Evolutionary conservation across 169 alveolate genomes (phyloP).

Genomic region (Ichthyophthirius multifiliis): DNA sequence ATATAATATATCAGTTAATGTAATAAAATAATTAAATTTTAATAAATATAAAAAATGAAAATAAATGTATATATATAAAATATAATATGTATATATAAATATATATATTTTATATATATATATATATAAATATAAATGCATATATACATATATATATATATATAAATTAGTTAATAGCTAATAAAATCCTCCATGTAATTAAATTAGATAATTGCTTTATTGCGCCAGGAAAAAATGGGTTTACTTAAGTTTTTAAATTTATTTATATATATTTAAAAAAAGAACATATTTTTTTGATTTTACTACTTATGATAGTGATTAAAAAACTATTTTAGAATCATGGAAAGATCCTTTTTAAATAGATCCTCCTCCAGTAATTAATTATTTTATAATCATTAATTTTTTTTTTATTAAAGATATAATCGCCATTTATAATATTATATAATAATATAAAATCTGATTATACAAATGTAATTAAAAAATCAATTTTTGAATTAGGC

Average conservation of each 20-base stretch:
- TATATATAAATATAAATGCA: too few species aligned
- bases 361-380: conserved; percentile 10
- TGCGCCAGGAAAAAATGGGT: not conserved
- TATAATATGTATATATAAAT: too few species aligned
- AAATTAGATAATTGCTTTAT: not conserved
- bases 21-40: too few species aligned
- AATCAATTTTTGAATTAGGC: conserved; percentile 10
- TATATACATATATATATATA: too few species aligned
- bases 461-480: not conserved
- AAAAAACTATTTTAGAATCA: conserved; percentile 15
- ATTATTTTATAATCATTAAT: not conserved
- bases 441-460: conserved; percentile 1
- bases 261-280: not conserved
- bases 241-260: not conserved
- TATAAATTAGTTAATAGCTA: not conserved
- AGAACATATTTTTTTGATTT: conserved; percentile 37
- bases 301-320: conserved; percentile 17
- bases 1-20: too few species aligned
- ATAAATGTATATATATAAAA: too few species aligned
- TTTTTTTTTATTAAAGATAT: not conserved
- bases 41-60: too few species aligned
- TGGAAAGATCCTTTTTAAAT: conserved; percentile 15
- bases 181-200: conserved; percentile 1
- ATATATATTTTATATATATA: too few species aligned
- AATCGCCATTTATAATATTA: not conserved